Percentiles rank a stretch among this genome's conserved stretches.
Evolutionary conservation across 371 early-diverging fungal genomes (phyloP).

Genomic region (Apophysomyces trapeziformis): DNA sequence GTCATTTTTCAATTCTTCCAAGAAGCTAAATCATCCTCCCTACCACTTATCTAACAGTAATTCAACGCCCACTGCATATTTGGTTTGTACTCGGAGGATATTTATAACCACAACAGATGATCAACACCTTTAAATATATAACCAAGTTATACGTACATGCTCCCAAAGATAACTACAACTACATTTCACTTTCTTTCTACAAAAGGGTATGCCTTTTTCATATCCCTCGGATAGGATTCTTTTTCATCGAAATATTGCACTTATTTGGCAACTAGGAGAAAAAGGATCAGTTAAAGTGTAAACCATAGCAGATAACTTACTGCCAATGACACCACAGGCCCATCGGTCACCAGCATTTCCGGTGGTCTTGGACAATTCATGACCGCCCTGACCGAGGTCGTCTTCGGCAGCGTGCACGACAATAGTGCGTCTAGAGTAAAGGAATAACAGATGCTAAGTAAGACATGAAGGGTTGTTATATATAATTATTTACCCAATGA

Average conservation of each 20-base stretch:
- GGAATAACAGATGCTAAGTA: neutral
- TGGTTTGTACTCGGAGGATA: neutral
- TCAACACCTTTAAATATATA: neutral
- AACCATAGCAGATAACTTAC: constrained; percentile 26
- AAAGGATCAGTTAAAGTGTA: neutral
- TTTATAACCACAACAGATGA: constrained; percentile 5
- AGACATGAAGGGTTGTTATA: neutral
- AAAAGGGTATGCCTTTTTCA: neutral
- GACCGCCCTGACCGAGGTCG: constrained; percentile 80
- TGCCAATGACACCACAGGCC: constrained; percentile 90
- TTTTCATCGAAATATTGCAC: neutral
- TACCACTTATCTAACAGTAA: too few species aligned
- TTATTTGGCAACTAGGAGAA: constrained; percentile 3
- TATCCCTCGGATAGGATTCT: neutral
- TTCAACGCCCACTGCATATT: neutral
- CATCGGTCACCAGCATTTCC: constrained; percentile 86
- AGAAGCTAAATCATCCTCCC: too few species aligned
- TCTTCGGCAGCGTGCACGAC: constrained; percentile 84
- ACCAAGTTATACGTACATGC: neutral
- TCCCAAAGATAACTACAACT: neutral
- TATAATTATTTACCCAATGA: constrained; percentile 64
- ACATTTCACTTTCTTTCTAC: constrained; percentile 1
- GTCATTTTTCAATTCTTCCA: too few species aligned
- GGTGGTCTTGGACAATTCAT: constrained; percentile 74
- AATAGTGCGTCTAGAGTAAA: constrained; percentile 67